Evolutionary conservation across 257 asterid species (phyloP), one percentile per base, ranked within the genome.

Genomic region (Echites panduratus): DNA sequence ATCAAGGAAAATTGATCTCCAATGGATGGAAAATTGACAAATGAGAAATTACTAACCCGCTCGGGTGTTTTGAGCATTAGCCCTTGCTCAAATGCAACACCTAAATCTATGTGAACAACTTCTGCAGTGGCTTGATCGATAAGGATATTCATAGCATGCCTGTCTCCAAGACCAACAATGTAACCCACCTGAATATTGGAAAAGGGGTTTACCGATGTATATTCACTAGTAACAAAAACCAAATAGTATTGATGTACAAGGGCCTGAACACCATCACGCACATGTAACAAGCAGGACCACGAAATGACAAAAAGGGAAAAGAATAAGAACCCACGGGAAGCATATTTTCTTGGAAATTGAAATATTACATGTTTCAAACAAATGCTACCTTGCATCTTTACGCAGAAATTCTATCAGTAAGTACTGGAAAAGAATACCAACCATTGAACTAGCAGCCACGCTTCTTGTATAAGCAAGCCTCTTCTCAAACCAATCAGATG

Each of bases 11-110:
- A 40, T 29, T 24, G 63, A 62, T 41, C 26, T 50, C 17, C 1
- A 73, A 44, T 73, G 81, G 73, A 72, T 8, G 45, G 32, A 77
- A 68, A 49, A 52, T 40, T 53, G 10, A 54, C 38, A 58, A 32
- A 41, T 26, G 65, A 69, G 63, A 73, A 70, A 79, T n/a, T 56
- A 78, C 88, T 64, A 70, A 93, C 97, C 85, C 97, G 88, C 81
- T 94, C 99, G 56, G 99, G 99, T 68, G 99, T 91, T 81, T 94
- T 94, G 75, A 91, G 93, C 99, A 94, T 94, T 84, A 94, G 84
- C 84, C 99, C 99, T 82, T 94, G 99, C 88, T 94, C 98, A 86
- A 94, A 94, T 76, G 99, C 99, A 61, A 94, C 99, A 63, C 99
- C 99, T 32, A 94, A 87, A 85, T 94, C 99, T 73, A 94, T 94